phyloP scores from a whole-genome alignment of 805 yeast genomes.

The Wickerhamiella hasegawae region DNA sequence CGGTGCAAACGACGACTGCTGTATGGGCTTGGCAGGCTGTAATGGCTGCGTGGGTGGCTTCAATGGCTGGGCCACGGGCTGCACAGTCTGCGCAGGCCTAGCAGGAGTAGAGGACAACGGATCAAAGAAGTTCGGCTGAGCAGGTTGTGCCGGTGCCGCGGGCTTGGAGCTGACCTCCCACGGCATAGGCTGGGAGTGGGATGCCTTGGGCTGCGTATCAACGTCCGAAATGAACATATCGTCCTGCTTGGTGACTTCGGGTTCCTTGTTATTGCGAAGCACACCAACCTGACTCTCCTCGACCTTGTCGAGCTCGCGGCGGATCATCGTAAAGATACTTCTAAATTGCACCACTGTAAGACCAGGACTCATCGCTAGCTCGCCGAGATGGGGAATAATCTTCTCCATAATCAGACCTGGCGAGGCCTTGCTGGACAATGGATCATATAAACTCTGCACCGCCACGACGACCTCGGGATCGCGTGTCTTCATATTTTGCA shows the following conservation, averaged over 20 bases:
- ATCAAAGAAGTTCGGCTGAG: not conserved
- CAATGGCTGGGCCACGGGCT: no score
- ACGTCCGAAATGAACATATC: not conserved
- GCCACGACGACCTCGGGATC: constrained; percentile 47
- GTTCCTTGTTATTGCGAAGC: constrained; percentile 8
- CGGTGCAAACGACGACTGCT: no score
- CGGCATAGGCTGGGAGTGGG: no score
- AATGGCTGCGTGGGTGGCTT: no score
- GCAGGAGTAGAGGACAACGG: not conserved
- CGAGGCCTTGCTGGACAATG: constrained; percentile 24
- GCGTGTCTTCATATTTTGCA: constrained; percentile 60
- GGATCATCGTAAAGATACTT: constrained; percentile 25
- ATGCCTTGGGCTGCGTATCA: not conserved
- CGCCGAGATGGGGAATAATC: constrained; percentile 38
- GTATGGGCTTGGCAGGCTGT: no score
- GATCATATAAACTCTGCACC: constrained; percentile 29
- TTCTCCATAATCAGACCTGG: constrained; percentile 37
- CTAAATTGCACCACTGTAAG: constrained; percentile 29
- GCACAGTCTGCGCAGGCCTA: not conserved
- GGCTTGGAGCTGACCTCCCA: no score
- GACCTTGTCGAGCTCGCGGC: constrained; percentile 27
- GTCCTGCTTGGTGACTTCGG: not conserved
- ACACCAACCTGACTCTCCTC: constrained; percentile 26
- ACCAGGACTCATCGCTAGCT: constrained; percentile 31
- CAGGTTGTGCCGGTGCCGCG: not conserved